phyloP scores from a whole-genome alignment of 2,329 filamentous ascomycete genomes.

The Fusarium chlamydosporum region DNA sequence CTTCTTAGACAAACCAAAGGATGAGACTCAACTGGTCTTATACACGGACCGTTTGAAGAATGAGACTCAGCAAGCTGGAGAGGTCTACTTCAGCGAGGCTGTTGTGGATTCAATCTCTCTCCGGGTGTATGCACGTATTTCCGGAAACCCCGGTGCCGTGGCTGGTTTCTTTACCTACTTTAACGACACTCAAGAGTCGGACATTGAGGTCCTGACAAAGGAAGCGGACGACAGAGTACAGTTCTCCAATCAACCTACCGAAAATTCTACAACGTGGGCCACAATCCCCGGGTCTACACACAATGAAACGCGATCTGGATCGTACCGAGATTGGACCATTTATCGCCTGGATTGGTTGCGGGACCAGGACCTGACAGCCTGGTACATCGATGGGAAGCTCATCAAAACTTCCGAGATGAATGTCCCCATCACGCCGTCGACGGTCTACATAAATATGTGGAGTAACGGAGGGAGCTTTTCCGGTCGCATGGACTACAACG shows the following conservation, averaged over 20 bases:
- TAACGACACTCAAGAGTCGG: slow-evolving; percentile 40
- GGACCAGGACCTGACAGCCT: background rate
- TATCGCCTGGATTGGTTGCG: slow-evolving; percentile 36
- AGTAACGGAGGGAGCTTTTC: slow-evolving; percentile 36
- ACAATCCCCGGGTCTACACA: slow-evolving; percentile 23
- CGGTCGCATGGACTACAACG: slow-evolving; percentile 23
- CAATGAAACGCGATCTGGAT: slow-evolving; percentile 16
- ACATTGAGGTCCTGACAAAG: slow-evolving; percentile 28
- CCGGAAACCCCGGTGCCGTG: slow-evolving; percentile 24
- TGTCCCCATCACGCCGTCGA: slow-evolving; percentile 24
- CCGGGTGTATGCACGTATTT: slow-evolving; percentile 27
- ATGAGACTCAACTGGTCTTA: slow-evolving; percentile 3
- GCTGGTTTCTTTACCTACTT: slow-evolving; percentile 40
- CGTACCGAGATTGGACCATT: slow-evolving; percentile 14
- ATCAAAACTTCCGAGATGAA: slow-evolving; percentile 20
- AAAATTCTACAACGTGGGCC: slow-evolving; percentile 3
- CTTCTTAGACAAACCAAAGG: background rate
- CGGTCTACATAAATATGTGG: slow-evolving; percentile 40
- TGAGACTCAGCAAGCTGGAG: slow-evolving; percentile 9
- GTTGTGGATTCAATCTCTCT: slow-evolving; percentile 7
- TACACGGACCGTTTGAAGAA: slow-evolving; percentile 6
- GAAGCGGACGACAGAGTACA: slow-evolving; percentile 3
- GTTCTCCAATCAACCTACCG: slow-evolving; percentile 9
- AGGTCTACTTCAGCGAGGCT: slow-evolving; percentile 4
- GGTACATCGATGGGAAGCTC: slow-evolving; percentile 4